A percentile compares a stretch with the other conserved stretches of the same genome.
These are phyloP conservation scores for Clarireedia monteithiana DNA, from an alignment of 2,329 filamentous ascomycete species.

Conservation along the genomic window DNA sequence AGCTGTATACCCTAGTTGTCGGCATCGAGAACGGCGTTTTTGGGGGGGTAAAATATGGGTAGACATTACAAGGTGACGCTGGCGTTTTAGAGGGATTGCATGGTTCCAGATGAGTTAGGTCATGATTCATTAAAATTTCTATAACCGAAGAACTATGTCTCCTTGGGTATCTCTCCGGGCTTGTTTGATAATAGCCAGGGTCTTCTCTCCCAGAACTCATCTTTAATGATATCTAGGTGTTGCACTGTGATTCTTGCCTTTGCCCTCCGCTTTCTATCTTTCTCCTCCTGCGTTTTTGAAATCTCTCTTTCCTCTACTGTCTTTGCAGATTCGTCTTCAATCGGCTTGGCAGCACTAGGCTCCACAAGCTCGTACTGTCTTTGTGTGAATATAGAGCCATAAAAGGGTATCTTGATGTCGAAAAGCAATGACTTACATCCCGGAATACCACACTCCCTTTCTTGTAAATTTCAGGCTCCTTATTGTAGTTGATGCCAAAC, in stretches of 20 bases:
- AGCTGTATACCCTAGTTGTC: slow-evolving; percentile 1
- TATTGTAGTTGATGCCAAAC: slow-evolving; percentile 96
- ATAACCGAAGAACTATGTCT: slow-evolving; percentile 27
- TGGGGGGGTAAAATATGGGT: slow-evolving; percentile 6
- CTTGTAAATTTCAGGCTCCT: slow-evolving; percentile 84
- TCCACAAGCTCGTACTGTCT: slow-evolving; percentile 63
- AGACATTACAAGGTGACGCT: slow-evolving; percentile 10
- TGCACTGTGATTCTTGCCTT: slow-evolving; percentile 78
- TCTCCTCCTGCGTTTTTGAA: slow-evolving; percentile 77
- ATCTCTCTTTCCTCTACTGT: slow-evolving; percentile 45
- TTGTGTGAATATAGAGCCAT: neutral
- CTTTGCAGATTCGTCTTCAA: slow-evolving; percentile 39
- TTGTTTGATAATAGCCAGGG: slow-evolving; percentile 78
- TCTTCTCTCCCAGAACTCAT: slow-evolving; percentile 84
- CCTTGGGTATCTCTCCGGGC: slow-evolving; percentile 62
- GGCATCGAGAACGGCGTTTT: slow-evolving; percentile 19
- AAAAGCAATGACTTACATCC: slow-evolving; percentile 37
- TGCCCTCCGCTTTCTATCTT: slow-evolving; percentile 68
- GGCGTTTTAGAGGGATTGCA: slow-evolving; percentile 13
- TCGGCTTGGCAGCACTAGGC: slow-evolving; percentile 34
- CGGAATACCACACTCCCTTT: slow-evolving; percentile 89
- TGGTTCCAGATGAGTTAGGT: neutral
- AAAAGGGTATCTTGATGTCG: neutral
- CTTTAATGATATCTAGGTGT: slow-evolving; percentile 89
- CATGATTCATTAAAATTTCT: slow-evolving; percentile 6